Conservation (phyloP, 495 filamentous ascomycete species). For the Talaromyces proteolyticus region DNA sequence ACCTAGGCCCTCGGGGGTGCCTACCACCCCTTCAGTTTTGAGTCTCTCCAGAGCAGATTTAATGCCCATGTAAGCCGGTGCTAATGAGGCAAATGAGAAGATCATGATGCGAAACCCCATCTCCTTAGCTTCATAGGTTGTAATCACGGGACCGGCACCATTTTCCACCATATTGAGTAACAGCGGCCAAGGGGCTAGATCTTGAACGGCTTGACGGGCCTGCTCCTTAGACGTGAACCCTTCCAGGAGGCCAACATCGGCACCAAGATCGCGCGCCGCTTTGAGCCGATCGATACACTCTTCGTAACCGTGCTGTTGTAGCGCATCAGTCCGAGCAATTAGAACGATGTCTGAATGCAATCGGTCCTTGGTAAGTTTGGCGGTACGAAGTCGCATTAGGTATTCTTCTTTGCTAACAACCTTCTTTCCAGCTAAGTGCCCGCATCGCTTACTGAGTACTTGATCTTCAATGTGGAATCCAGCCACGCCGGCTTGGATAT, state of each 20-base stretch:
- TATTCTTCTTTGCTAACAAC: slow-evolving; percentile 50
- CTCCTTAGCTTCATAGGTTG: slow-evolving; percentile 47
- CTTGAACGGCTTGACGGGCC: slow-evolving; percentile 42
- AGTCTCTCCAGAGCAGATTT: slow-evolving; percentile 36
- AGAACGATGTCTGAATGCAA: slow-evolving; percentile 55
- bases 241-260: slow-evolving; percentile 62
- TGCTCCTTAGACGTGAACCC: slow-evolving; percentile 53
- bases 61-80: slow-evolving; percentile 48
- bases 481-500: slow-evolving; percentile 62
- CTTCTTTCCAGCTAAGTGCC: slow-evolving; percentile 56
- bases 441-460: slow-evolving; percentile 59
- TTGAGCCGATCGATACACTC: slow-evolving; percentile 51
- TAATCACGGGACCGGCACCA: slow-evolving; percentile 52
- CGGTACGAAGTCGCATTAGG: slow-evolving; percentile 49
- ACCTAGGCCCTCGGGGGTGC: slow-evolving; percentile 37
- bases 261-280: slow-evolving; percentile 49
- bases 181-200: slow-evolving; percentile 52
- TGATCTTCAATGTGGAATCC: slow-evolving; percentile 72
- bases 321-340: slow-evolving; percentile 63
- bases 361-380: slow-evolving; percentile 39
- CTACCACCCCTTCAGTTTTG: slow-evolving; percentile 42
- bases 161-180: slow-evolving; percentile 61
- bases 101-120: slow-evolving; percentile 63
- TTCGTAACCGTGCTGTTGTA: slow-evolving; percentile 58
- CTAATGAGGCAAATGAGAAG: slow-evolving; percentile 46